Conservation (phyloP, 2,329 filamentous ascomycete genomes). For the Lasiodiplodia citricola region DNA sequence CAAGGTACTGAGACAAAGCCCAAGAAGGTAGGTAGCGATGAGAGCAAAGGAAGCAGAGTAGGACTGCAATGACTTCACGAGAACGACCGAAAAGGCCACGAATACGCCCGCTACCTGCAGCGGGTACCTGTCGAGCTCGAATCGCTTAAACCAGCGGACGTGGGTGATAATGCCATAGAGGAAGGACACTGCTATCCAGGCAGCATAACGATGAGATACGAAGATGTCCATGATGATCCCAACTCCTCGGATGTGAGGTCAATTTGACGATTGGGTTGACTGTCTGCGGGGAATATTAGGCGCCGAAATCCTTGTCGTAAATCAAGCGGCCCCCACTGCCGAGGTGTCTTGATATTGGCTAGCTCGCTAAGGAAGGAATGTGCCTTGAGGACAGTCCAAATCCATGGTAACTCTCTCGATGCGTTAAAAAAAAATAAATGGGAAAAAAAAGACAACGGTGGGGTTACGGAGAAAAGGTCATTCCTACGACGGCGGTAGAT, state of each 20-base stretch:
- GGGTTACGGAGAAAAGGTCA: not conserved
- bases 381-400: not conserved
- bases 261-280: not conserved
- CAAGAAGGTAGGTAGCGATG: not conserved
- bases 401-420: not conserved
- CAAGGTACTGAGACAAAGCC: slow-evolving; percentile 1
- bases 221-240: not conserved
- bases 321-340: not conserved
- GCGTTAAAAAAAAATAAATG: no score
- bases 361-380: not conserved
- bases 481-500: no score
- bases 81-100: not conserved
- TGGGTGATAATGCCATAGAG: not conserved
- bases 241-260: not conserved
- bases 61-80: not conserved
- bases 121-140: slow-evolving; percentile 20
- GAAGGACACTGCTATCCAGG: not conserved
- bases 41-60: not conserved
- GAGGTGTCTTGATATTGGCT: not conserved
- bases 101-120: not conserved
- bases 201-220: not conserved
- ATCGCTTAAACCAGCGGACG: slow-evolving; percentile 3
- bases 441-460: not conserved
- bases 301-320: not conserved
- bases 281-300: slow-evolving; percentile 10